Evolutionary conservation across 2,329 filamentous ascomycete species (phyloP).

Genomic region (Penicillium sp.): DNA sequence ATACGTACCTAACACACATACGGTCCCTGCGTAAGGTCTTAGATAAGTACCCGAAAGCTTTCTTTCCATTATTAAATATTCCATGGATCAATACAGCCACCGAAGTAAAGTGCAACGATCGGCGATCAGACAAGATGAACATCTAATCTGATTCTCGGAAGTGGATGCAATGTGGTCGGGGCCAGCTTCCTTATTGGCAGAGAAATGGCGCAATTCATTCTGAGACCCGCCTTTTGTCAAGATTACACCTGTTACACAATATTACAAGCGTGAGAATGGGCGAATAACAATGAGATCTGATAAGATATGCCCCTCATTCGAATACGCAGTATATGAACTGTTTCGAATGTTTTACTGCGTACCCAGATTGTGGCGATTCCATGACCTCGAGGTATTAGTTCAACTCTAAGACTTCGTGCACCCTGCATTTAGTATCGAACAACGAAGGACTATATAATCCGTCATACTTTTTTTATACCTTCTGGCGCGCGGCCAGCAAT

Average conservation of each 20-base stretch:
- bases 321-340: too few species aligned
- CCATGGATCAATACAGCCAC: neutral
- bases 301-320: neutral
- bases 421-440: neutral
- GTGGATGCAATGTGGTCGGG: neutral
- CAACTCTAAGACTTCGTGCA: neutral
- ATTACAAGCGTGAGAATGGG: neutral
- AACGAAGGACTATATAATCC: neutral
- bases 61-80: too few species aligned
- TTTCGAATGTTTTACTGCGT: neutral
- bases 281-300: constrained; percentile 4
- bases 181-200: constrained; percentile 1
- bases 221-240: constrained; percentile 4
- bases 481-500: constrained; percentile 35
- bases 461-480: neutral
- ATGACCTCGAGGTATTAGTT: constrained; percentile 4
- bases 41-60: too few species aligned
- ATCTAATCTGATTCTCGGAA: constrained; percentile 32
- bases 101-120: neutral
- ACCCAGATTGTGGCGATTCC: neutral
- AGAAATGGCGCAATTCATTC: constrained; percentile 9
- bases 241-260: neutral
- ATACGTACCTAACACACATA: neutral
- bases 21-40: neutral
- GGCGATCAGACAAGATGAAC: constrained; percentile 29